These are phyloP conservation scores for Yamadazyma paraphyllophila DNA, from an alignment of 805 yeast genomes.

Conservation along the genomic window DNA sequence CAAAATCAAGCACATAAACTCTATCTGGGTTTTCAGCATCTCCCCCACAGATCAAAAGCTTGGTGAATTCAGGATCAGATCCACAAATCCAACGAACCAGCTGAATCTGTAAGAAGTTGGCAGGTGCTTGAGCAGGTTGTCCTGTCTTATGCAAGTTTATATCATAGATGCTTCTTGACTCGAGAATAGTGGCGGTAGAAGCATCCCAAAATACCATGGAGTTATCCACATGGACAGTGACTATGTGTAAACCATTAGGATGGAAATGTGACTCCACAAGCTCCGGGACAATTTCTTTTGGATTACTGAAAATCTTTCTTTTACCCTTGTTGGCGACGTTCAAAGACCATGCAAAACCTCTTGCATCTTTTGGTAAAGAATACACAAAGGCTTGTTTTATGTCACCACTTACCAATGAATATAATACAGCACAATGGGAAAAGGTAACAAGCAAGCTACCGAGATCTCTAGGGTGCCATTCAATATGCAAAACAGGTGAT, in stretches of 20 bases:
- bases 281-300: conserved; percentile 32
- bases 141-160: conserved; percentile 59
- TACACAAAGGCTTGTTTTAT: conserved; percentile 59
- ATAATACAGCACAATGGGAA: conserved; percentile 63
- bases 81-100: conserved; percentile 77
- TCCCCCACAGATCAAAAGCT: conserved; percentile 69
- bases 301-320: conserved; percentile 37
- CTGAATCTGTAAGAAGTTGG: conserved; percentile 41
- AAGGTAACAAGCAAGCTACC: conserved; percentile 77
- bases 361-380: conserved; percentile 62
- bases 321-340: conserved; percentile 37
- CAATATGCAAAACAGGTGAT: conserved; percentile 65
- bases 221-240: conserved; percentile 79
- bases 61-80: conserved; percentile 75
- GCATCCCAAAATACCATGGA: conserved; percentile 93
- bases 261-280: conserved; percentile 68
- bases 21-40: conserved; percentile 36
- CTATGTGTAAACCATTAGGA: conserved; percentile 86
- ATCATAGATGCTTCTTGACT: conserved; percentile 72
- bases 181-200: conserved; percentile 65
- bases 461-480: conserved; percentile 87
- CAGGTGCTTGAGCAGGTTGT: conserved; percentile 17
- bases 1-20: conserved; percentile 65
- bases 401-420: conserved; percentile 60
- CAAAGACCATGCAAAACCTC: conserved; percentile 48